phyloP scores from a whole-genome alignment of 73 alveolate species.

The Paraurostyla sp. region DNA sequence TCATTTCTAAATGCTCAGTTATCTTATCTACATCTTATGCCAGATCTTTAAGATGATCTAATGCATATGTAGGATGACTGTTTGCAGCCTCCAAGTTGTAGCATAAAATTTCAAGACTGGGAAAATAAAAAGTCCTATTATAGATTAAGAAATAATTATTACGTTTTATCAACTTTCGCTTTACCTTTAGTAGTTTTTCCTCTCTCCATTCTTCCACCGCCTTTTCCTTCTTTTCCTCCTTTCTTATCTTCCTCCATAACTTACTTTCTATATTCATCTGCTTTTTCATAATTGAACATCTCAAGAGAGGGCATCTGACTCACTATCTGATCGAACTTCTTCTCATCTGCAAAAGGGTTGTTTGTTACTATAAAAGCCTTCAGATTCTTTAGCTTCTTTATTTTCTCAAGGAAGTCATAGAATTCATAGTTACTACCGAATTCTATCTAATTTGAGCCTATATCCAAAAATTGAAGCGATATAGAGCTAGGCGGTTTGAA shows the following conservation, averaged over 20 bases:
- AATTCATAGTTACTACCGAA: conserved; percentile 39
- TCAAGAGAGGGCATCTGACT: conserved; percentile 41
- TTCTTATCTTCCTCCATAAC: conserved; percentile 38
- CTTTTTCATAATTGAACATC: conserved; percentile 62
- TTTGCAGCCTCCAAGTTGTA: conserved; percentile 71
- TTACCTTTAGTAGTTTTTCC: conserved; percentile 32
- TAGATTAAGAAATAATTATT: background rate
- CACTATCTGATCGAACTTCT: conserved; percentile 31
- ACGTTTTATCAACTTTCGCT: conserved; percentile 12
- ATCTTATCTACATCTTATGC: conserved; percentile 74
- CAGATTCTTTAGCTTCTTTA: conserved; percentile 55
- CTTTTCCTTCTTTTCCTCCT: conserved; percentile 48
- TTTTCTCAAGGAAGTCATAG: conserved; percentile 24
- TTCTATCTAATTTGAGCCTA: conserved; percentile 56
- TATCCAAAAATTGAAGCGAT: conserved; percentile 42
- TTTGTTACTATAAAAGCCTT: conserved; percentile 13
- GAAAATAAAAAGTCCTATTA: conserved; percentile 14
- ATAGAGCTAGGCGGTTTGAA: conserved; percentile 46
- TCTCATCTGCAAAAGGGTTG: conserved; percentile 62
- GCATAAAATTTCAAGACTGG: conserved; percentile 61
- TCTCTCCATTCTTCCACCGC: conserved; percentile 50
- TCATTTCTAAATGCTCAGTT: conserved; percentile 58
- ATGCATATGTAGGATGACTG: conserved; percentile 68
- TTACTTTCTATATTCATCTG: conserved; percentile 58
- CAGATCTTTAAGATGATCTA: conserved; percentile 55